These are phyloP conservation scores for Ramalina peruviana DNA, from an alignment of 495 filamentous ascomycete genomes.

Conservation along the genomic window DNA sequence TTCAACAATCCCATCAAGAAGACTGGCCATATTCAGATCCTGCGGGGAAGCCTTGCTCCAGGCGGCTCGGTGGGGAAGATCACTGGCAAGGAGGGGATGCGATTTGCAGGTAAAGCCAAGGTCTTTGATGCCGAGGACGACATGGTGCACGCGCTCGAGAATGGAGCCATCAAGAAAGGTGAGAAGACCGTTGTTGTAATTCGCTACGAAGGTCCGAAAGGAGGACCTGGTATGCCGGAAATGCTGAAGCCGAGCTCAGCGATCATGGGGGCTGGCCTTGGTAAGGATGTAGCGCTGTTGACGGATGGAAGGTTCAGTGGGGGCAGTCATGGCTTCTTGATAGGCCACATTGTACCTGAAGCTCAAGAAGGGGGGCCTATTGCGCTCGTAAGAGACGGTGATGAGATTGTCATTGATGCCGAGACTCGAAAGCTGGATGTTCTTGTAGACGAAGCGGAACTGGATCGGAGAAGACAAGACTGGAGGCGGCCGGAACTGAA, in stretches of 20 bases:
- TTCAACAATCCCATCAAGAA: slow-evolving; percentile 83
- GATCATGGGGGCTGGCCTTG: slow-evolving; percentile 77
- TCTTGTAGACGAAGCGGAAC: slow-evolving; percentile 41
- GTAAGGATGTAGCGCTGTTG: slow-evolving; percentile 67
- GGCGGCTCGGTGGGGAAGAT: slow-evolving; percentile 95
- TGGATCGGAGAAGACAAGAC: slow-evolving; percentile 47
- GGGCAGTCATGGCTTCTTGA: slow-evolving; percentile 47
- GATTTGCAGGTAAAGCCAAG: slow-evolving; percentile 75
- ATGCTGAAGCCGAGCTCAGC: slow-evolving; percentile 74
- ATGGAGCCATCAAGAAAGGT: slow-evolving; percentile 79
- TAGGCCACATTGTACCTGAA: slow-evolving; percentile 42
- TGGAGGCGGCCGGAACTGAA: slow-evolving; percentile 53
- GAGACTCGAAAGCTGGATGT: slow-evolving; percentile 40
- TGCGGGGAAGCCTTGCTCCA: slow-evolving; percentile 79
- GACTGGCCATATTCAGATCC: slow-evolving; percentile 93
- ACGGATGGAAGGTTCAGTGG: slow-evolving; percentile 44
- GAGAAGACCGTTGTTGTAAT: slow-evolving; percentile 97
- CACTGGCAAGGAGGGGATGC: slow-evolving; percentile 90
- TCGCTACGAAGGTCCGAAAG: slow-evolving; percentile 59
- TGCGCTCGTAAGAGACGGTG: slow-evolving; percentile 38
- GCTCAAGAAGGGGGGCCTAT: slow-evolving; percentile 47
- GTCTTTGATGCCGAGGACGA: slow-evolving; percentile 77
- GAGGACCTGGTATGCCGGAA: slow-evolving; percentile 53
- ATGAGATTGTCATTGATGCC: slow-evolving; percentile 41
- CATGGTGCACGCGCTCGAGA: slow-evolving; percentile 65